These are phyloP conservation scores for Suhomyces kunorum DNA, from an alignment of 1,139 yeast species.

Conservation along the genomic window DNA sequence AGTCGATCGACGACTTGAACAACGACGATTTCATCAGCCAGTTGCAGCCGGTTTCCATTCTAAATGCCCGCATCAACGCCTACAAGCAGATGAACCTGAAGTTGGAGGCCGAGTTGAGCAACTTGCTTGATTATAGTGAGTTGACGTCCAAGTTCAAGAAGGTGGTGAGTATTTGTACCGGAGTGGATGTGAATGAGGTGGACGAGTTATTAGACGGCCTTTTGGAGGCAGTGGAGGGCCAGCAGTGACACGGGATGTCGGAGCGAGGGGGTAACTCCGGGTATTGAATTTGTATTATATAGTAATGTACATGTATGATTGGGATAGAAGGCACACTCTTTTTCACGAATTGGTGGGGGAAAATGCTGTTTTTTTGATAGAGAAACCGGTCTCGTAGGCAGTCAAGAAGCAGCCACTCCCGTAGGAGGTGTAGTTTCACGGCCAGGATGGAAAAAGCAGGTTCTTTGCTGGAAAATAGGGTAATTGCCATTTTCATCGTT, in stretches of 20 bases:
- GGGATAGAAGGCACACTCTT: too few relatives aligned
- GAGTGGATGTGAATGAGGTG: conserved; percentile 71
- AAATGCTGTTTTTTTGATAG: too few relatives aligned
- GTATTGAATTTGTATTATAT: conserved; percentile 4
- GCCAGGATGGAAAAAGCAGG: too few relatives aligned
- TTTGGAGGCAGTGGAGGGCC: conserved; percentile 86
- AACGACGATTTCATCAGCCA: conserved; percentile 29
- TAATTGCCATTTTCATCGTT: too few relatives aligned
- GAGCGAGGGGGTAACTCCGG: neutral
- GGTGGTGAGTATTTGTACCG: conserved; percentile 88
- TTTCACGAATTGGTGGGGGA: neutral
- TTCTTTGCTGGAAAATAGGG: too few relatives aligned
- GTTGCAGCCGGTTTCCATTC: conserved; percentile 62
- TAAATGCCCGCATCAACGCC: conserved; percentile 79
- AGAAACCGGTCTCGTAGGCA: too few relatives aligned
- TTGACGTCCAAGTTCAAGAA: conserved; percentile 83
- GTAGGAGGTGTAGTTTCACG: too few relatives aligned
- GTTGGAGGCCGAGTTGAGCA: conserved; percentile 52
- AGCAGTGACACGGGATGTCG: conserved; percentile 14
- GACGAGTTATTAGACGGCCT: conserved; percentile 83
- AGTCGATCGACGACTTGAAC: conserved; percentile 29
- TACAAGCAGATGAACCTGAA: conserved; percentile 45
- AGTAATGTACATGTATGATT: conserved; percentile 7
- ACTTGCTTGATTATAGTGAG: conserved; percentile 53
- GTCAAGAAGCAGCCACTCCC: too few relatives aligned